Evolutionary conservation across 2,329 filamentous ascomycete genomes (phyloP), one percentile per base, ranked within the genome.

Genomic region (Penicillium sp.): DNA sequence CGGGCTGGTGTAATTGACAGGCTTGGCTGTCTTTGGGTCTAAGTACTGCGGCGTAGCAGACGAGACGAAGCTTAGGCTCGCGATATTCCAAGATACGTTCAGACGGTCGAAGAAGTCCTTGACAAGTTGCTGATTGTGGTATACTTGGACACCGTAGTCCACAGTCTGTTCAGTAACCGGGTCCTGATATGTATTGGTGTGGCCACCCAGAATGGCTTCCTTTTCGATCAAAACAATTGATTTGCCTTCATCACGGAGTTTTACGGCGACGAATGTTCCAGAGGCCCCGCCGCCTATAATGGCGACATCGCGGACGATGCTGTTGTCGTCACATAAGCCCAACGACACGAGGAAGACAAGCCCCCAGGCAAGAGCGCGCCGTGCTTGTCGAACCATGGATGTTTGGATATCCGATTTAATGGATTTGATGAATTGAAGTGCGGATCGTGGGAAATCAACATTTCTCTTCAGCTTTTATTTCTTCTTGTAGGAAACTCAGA

Each of bases 171-270:
- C 64, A 0, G 64, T 69, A 1, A 61, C 58, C 2, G 46, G 56
- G 7, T 70, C 64, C 53, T 75, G 57, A 48, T 69, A 69, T 8
- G 66, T 70, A 15, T 70, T 64, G 12, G 66, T 64, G 51, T 74
- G 68, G 18, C 73, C 73, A 14, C 74, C 74, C 8, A 77, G 61
- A 5, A 48, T 18, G n/a, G 29, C 56, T n/a, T 71, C 60, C 27
- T 66, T 68, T 54, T 77, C 75, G 22, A 77, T 58, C 0, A 77
- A 55, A 2, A 69, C 61, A 3, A 75, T 67, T 1, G 66, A 68
- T 50, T 73, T 69, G 3, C 61, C 61, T 44, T 60, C 26, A 44
- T 74, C 69, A 7, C 59, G 58, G 1, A 76, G 58, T 44, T 43
- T 33, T 20, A 61, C 31, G 3, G 58, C 58, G n/a, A 56, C 29